These are phyloP conservation scores for Populus trichocarpa DNA, from an alignment of 441 rosid genomes.

Conservation along the genomic window DNA sequence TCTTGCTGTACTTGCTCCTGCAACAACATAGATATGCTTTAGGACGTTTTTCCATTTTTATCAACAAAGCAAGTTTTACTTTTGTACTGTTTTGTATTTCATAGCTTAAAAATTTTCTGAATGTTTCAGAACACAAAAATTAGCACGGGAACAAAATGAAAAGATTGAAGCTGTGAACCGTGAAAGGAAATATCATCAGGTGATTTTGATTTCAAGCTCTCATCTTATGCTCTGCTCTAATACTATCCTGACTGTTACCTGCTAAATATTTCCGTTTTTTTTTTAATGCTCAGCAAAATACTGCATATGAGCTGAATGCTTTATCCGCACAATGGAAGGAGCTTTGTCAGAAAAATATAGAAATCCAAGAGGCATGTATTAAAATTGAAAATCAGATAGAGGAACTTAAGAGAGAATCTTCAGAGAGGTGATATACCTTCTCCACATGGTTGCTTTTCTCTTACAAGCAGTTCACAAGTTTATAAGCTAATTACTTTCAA, in stretches of 20 bases:
- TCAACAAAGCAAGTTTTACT: not conserved
- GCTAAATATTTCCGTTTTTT: slow-evolving; percentile 10
- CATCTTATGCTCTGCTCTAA: slow-evolving; percentile 5
- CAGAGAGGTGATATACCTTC: slow-evolving; percentile 51
- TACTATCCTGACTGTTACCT: not conserved
- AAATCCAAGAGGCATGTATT: slow-evolving; percentile 71
- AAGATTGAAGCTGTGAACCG: slow-evolving; percentile 84
- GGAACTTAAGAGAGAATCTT: slow-evolving; percentile 66
- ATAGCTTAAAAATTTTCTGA: not conserved
- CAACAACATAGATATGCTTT: not conserved
- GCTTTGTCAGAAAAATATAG: slow-evolving; percentile 80
- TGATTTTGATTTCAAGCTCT: slow-evolving; percentile 22
- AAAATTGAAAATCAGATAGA: slow-evolving; percentile 57
- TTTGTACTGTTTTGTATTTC: not conserved
- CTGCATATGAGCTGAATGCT: slow-evolving; percentile 83
- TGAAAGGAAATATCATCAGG: slow-evolving; percentile 96
- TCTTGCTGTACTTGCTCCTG: not conserved
- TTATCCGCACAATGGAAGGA: slow-evolving; percentile 87
- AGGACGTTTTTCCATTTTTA: not conserved
- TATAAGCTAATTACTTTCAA: slow-evolving; percentile 23
- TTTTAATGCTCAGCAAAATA: slow-evolving; percentile 61
- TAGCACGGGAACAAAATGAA: slow-evolving; percentile 73
- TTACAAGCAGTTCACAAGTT: slow-evolving; percentile 9
- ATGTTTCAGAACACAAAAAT: slow-evolving; percentile 65
- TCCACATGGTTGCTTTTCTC: slow-evolving; percentile 1